Conservation (phyloP, 768 basidiomycete genomes). For the Mycena indigotica region DNA sequence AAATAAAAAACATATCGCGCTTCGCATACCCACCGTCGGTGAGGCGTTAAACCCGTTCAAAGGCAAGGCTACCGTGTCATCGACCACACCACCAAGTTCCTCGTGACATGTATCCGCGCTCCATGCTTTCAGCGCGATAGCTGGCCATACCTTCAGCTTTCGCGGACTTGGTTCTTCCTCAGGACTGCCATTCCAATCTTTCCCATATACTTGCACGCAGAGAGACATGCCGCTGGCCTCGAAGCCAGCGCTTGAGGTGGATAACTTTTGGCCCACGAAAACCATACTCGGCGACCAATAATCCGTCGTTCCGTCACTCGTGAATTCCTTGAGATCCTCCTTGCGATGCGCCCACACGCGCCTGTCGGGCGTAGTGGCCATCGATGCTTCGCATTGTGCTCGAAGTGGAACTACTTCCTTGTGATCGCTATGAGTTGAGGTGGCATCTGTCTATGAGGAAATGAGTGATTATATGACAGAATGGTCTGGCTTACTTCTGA, state of each 20-base stretch:
- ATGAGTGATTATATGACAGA: too few species aligned
- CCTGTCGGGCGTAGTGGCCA: neutral
- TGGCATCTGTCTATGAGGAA: neutral
- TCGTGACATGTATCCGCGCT: neutral
- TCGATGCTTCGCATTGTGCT: neutral
- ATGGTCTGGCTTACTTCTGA: too few species aligned
- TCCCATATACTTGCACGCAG: neutral
- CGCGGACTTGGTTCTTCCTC: conserved; percentile 5
- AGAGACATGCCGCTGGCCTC: neutral
- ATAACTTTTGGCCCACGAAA: neutral
- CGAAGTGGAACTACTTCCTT: too few species aligned
- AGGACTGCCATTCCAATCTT: neutral
- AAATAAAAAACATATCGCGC: too few species aligned
- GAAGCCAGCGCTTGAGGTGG: too few species aligned
- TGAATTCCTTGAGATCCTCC: neutral
- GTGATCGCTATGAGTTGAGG: too few species aligned
- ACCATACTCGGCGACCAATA: conserved; percentile 11
- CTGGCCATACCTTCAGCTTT: conserved; percentile 14
- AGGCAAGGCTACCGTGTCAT: neutral
- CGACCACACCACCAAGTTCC: conserved; percentile 2
- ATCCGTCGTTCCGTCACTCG: neutral
- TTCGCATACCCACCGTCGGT: too few species aligned
- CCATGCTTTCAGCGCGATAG: conserved; percentile 1
- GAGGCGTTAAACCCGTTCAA: neutral
- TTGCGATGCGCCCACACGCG: neutral